Conservation (phyloP, 2,329 filamentous ascomycete species). For the Aspergillus neoniger region DNA sequence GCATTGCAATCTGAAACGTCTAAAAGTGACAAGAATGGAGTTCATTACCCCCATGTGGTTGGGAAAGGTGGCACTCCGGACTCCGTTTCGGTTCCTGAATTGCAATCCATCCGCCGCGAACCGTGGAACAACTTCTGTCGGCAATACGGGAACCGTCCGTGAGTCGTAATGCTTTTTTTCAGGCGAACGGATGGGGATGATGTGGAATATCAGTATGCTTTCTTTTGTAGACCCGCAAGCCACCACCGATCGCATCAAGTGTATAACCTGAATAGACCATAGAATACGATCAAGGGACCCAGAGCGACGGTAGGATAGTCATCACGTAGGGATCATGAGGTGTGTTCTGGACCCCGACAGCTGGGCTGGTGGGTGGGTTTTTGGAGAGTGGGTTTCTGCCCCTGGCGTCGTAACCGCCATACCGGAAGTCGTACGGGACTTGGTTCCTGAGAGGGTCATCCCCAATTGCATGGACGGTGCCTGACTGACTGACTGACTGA, state of each 20-base stretch:
- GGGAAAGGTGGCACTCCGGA: neutral
- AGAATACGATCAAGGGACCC: neutral
- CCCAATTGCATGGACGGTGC: neutral
- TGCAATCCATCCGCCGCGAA: constrained; percentile 5
- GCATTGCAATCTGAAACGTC: neutral
- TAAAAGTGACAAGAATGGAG: neutral
- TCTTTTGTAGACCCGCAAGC: neutral
- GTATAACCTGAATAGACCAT: neutral
- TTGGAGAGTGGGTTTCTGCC: neutral
- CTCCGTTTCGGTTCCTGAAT: constrained; percentile 7
- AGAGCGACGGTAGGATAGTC: neutral
- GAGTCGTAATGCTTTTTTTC: neutral
- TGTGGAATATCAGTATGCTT: neutral
- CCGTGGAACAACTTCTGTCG: constrained; percentile 6
- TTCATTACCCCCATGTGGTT: neutral
- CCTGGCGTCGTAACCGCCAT: constrained; percentile 9
- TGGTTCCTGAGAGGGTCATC: neutral
- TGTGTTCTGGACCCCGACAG: constrained; percentile 5
- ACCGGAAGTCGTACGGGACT: neutral
- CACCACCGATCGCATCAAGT: neutral
- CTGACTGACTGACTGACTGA: neutral
- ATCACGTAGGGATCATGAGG: neutral
- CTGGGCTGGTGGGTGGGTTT: neutral
- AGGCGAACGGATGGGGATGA: neutral
- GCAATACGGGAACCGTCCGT: neutral